Percentiles rank a stretch among this genome's conserved stretches.
Evolutionary conservation across 78 protist genomes (phyloP).

Genomic region (Monosiga brevicollis): DNA sequence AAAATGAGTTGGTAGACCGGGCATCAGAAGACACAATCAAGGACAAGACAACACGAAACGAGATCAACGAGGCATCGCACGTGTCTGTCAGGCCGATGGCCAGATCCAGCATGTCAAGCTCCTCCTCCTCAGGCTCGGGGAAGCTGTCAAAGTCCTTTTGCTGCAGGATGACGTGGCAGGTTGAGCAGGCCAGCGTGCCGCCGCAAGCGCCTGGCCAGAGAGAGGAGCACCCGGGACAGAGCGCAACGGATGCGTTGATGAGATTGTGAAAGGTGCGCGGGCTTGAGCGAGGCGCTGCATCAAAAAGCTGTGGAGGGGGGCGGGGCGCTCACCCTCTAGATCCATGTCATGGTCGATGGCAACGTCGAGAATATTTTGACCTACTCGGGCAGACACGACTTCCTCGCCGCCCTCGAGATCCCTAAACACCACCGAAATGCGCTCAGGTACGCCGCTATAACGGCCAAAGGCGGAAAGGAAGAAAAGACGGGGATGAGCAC

Average conservation of each 20-base stretch:
- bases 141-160: constrained; percentile 32
- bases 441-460: too few species aligned
- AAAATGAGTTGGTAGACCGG: too few species aligned
- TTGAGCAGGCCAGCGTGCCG: constrained; percentile 71
- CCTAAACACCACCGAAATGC: background rate
- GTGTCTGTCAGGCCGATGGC: constrained; percentile 63
- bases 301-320: too few species aligned
- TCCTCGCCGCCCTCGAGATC: background rate
- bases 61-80: too few species aligned
- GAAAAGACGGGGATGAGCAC: too few species aligned
- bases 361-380: constrained; percentile 32
- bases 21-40: too few species aligned
- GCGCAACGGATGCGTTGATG: too few species aligned
- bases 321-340: constrained; percentile 43
- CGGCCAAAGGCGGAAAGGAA: too few species aligned
- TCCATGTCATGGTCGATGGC: constrained; percentile 64
- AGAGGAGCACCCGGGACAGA: too few species aligned
- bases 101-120: constrained; percentile 72
- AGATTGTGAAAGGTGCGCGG: too few species aligned
- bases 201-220: constrained; percentile 58
- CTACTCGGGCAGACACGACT: background rate
- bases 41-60: too few species aligned
- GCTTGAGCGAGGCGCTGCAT: too few species aligned
- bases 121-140: constrained; percentile 59
- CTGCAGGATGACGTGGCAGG: constrained; percentile 63